Conservation (phyloP, 257 asterid genomes). For the Ligustrum vulgare region DNA sequence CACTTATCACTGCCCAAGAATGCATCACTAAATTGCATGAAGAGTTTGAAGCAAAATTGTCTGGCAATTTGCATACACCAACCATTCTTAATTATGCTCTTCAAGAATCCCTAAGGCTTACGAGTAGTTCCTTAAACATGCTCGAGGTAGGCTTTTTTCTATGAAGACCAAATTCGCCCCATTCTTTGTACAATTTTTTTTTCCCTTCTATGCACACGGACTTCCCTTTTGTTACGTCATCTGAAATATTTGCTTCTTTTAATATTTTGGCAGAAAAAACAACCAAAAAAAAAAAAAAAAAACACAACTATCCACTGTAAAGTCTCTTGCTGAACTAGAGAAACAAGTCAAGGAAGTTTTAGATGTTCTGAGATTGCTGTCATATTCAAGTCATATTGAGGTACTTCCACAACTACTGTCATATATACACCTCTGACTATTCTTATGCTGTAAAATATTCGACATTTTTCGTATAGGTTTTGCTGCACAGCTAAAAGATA, state of each 20-base stretch:
- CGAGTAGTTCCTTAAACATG: slow-evolving; percentile 49
- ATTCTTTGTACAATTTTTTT: neutral
- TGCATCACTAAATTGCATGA: slow-evolving; percentile 56
- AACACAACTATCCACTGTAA: slow-evolving; percentile 27
- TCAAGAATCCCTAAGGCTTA: slow-evolving; percentile 59
- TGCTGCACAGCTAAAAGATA: slow-evolving; percentile 74
- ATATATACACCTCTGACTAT: neutral
- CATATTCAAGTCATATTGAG: slow-evolving; percentile 39
- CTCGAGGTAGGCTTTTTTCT: slow-evolving; percentile 51
- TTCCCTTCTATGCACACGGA: neutral
- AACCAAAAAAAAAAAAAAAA: slow-evolving; percentile 37
- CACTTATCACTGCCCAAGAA: slow-evolving; percentile 51
- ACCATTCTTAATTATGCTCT: slow-evolving; percentile 57
- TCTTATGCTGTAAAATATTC: slow-evolving; percentile 1
- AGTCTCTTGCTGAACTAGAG: slow-evolving; percentile 36
- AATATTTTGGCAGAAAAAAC: slow-evolving; percentile 30
- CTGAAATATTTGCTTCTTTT: neutral
- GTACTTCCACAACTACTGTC: slow-evolving; percentile 21
- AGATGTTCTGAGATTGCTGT: slow-evolving; percentile 41
- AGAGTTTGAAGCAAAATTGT: slow-evolving; percentile 61
- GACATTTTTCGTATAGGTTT: slow-evolving; percentile 44
- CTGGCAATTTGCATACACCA: slow-evolving; percentile 87
- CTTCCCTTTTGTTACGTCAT: neutral
- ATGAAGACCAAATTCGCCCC: neutral
- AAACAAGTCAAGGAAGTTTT: slow-evolving; percentile 37